Conservation (phyloP, 75 land plant species). For the Pseudotsuga menziesii region DNA sequence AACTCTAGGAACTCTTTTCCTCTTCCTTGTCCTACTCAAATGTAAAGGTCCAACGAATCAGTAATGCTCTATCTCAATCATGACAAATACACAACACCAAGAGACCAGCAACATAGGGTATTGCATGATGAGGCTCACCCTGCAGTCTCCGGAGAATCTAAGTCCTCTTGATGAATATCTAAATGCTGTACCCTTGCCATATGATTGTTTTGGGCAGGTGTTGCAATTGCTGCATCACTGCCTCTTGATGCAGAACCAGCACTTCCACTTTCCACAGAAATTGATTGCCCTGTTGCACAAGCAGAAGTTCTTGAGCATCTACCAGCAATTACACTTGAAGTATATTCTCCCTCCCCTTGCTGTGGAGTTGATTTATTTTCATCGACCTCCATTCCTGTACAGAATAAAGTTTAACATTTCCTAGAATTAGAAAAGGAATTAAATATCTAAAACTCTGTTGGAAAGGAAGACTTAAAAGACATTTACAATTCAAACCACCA, state of each 20-base stretch:
- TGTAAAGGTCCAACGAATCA: not conserved
- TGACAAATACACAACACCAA: not conserved
- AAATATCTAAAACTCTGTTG: not conserved
- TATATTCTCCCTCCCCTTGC: not conserved
- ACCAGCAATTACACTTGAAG: slow-evolving; percentile 1
- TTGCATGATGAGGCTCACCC: slow-evolving; percentile 14
- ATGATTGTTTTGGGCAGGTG: slow-evolving; percentile 13
- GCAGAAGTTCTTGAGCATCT: slow-evolving; percentile 8
- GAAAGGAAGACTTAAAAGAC: not conserved
- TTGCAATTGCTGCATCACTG: slow-evolving; percentile 18
- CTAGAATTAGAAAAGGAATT: not conserved
- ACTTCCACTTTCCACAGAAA: slow-evolving; percentile 29
- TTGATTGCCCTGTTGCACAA: slow-evolving; percentile 17
- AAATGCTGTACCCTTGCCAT: slow-evolving; percentile 24
- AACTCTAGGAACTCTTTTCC: slow-evolving; percentile 29
- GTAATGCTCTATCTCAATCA: not conserved
- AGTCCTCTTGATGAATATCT: slow-evolving; percentile 25
- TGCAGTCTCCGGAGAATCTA: slow-evolving; percentile 36
- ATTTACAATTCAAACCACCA: not conserved
- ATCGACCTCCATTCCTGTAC: not conserved
- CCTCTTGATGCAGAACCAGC: slow-evolving; percentile 25
- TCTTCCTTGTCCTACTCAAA: slow-evolving; percentile 43
- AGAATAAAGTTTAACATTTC: not conserved
- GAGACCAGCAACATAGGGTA: not conserved
- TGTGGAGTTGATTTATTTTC: not conserved